Base-by-base conservation (phyloP, 208 protist genomes). In the Leishmania mexicana region DNA sequence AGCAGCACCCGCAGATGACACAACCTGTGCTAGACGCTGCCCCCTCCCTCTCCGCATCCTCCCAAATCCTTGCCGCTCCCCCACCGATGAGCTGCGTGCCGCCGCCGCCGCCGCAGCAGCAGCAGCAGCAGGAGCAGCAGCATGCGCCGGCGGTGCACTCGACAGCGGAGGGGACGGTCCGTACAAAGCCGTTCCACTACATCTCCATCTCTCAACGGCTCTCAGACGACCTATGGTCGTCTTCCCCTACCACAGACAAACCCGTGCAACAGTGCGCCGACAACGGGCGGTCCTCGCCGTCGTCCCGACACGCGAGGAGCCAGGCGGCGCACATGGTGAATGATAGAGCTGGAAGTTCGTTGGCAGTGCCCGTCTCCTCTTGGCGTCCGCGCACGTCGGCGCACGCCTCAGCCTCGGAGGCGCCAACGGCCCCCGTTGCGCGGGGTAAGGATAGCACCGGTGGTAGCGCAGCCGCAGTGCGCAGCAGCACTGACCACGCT, bases 181-280 rank as follows among this genome's bases (percentile, higher is more conserved):
- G 24, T 17, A 45, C 45, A 45, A n/a, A 74, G 70, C 28, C 70
- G 70, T 35, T 74, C 70, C 73, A 76, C 51, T 76, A 76, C 51
- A 45, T n/a, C 17, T 76, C 51, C 51, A 54, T 76, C 73, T 76
- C 73, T 38, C 73, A 62, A 62, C 51, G 73, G 11, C 73, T 57
- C 42, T 35, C n/a, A 28, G 60, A n/a, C 73, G 51, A 64, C 19
- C 8, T 35, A 13, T 17, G 73, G 17, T 3, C 19, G 51, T 17
- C 51, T 11, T 24, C 47, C 13, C 15, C 51, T 38, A 62, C 31
- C 51, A 76, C 13, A 31, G 31, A 76, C n/a, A 42, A 8, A 13
- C 8, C 47, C 13, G 31, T 0, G 21, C 47, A 51, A 10, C 70
- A 74, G 28, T 35, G 3, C 45, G 45, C 35, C 70, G 40, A 53